These are phyloP conservation scores for Malbranchea cinnamomea DNA, from an alignment of 2,329 filamentous ascomycete genomes.

Conservation along the genomic window DNA sequence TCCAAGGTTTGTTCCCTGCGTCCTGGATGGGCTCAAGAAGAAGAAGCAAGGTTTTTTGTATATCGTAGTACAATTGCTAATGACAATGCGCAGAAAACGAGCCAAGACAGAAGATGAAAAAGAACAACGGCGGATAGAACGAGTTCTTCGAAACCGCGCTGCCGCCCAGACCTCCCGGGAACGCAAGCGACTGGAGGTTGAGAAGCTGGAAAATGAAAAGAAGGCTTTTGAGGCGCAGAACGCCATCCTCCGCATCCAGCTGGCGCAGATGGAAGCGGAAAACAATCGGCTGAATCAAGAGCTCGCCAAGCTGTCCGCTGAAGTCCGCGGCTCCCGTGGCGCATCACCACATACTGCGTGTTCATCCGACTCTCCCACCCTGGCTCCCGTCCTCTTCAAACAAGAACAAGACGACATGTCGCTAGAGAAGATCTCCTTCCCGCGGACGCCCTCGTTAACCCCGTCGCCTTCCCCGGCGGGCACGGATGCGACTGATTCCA, in stretches of 20 bases:
- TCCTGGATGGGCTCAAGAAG: background rate
- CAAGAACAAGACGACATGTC: constrained; percentile 28
- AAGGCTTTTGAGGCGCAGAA: constrained; percentile 54
- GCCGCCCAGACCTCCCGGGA: constrained; percentile 94
- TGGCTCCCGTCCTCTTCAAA: constrained; percentile 29
- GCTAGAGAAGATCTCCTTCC: constrained; percentile 22
- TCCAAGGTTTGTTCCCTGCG: constrained; percentile 48
- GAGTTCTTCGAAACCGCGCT: constrained; percentile 87
- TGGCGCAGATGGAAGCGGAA: constrained; percentile 45
- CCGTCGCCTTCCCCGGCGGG: constrained; percentile 20
- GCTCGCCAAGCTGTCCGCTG: constrained; percentile 34
- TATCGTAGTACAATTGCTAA: constrained; percentile 3
- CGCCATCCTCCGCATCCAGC: constrained; percentile 49
- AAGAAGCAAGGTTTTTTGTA: background rate
- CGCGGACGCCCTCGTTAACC: background rate
- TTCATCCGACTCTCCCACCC: constrained; percentile 22
- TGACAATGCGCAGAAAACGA: constrained; percentile 56
- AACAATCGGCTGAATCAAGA: constrained; percentile 36
- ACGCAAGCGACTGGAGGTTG: constrained; percentile 78
- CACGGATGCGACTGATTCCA: constrained; percentile 28
- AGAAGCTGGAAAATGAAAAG: constrained; percentile 58
- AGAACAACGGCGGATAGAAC: constrained; percentile 92
- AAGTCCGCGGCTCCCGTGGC: constrained; percentile 28
- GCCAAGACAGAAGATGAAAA: constrained; percentile 99
- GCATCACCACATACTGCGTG: constrained; percentile 24